Conservation (phyloP, 345 rosid genomes). For the Citrus australasica region DNA sequence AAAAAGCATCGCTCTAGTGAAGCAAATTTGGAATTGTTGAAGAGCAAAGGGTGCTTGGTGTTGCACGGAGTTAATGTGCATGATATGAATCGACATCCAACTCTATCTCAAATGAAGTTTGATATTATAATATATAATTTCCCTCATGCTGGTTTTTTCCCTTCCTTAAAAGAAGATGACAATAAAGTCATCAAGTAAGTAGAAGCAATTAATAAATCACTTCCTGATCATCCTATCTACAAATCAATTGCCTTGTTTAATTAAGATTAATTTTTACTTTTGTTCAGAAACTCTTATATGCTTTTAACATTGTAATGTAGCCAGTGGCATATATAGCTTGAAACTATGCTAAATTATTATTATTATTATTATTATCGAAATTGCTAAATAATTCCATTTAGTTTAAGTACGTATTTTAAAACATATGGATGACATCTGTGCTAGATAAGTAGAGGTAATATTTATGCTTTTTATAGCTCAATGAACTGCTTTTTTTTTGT, state of each 20-base stretch:
- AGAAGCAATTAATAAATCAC: neutral
- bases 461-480: neutral
- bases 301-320: too few relatives aligned
- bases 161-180: neutral
- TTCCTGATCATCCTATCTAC: too few relatives aligned
- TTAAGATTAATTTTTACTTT: too few relatives aligned
- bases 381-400: too few relatives aligned
- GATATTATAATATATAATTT: conserved; percentile 13
- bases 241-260: too few relatives aligned
- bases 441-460: neutral
- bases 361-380: too few relatives aligned
- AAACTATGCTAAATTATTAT: too few relatives aligned
- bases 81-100: neutral
- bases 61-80: conserved; percentile 4
- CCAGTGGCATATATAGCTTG: too few relatives aligned
- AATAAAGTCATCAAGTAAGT: neutral
- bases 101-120: neutral
- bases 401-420: too few relatives aligned
- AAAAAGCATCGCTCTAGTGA: neutral
- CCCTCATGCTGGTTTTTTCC: conserved; percentile 10
- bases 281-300: neutral
- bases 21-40: neutral
- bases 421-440: too few relatives aligned
- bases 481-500: neutral
- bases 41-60: neutral